Base-by-base conservation (phyloP, 2,329 filamentous ascomycete species). In the Coniochaeta sp. region DNA sequence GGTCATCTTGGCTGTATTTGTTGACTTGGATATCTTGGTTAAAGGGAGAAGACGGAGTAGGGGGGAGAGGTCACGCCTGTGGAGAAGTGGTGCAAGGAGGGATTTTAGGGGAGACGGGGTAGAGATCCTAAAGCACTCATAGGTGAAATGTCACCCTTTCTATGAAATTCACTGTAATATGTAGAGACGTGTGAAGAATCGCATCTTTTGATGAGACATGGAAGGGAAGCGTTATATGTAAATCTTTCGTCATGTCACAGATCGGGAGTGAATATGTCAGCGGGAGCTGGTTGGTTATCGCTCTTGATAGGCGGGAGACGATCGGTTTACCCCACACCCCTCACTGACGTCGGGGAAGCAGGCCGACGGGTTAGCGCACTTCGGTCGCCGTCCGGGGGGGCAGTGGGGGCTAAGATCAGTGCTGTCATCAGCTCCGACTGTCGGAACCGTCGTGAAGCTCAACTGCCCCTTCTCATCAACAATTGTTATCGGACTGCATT, bases 1-100 rank as follows among this genome's bases (percentile, higher is more conserved):
- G 45, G 64, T 60, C 72, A 76, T 75, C 12, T 27, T 57, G 20
- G n/a, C 13, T 26, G 20, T 24, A 22, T 3, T 2, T 26, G 5
- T 6, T 42, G 20, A 6, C n/a, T n/a, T n/a, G n/a, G n/a, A n/a
- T n/a, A n/a, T n/a, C n/a, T n/a, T n/a, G 31, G 31, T 5, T 14
- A 5, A 33, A 33, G 31, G n/a, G 38, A 14, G 20, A 24, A 5
- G n/a, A 26, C 5, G 10, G 20, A 3, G 10, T 24, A 14, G 18
- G 18, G 14, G 12, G 5, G 35, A 24, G 35, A 38, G 16, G 18
- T 5, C 22, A 16, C 12, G 33, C 16, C 33, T 5, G 31, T 33
- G 9, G 6, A 5, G 8, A 33, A 14, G 8, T 8, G 10, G 31
- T 8, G 13, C 9, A 5, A 14, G 31, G n/a, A 5, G 10, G 33